These are phyloP conservation scores for Coprinellus micaceus DNA, from an alignment of 768 basidiomycete species.

Conservation along the genomic window DNA sequence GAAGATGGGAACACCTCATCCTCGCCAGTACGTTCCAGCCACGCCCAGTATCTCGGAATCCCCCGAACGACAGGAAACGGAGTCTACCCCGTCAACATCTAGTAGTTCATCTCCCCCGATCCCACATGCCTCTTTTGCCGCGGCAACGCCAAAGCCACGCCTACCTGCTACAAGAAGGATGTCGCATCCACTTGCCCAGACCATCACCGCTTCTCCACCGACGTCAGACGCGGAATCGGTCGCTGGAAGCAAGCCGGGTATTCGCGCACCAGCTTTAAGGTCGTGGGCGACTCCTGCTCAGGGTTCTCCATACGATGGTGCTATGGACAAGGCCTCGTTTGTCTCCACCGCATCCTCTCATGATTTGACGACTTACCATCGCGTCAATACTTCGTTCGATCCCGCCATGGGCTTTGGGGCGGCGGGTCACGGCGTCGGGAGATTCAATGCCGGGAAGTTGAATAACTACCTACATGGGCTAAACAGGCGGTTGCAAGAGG, in stretches of 20 bases:
- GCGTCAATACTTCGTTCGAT: slow-evolving; percentile 87
- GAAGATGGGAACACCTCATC: slow-evolving; percentile 61
- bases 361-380: slow-evolving; percentile 75
- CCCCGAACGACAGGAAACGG: slow-evolving; percentile 23
- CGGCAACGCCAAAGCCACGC: slow-evolving; percentile 61
- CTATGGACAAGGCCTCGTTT: slow-evolving; percentile 60
- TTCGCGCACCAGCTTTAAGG: slow-evolving; percentile 17
- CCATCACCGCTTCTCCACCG: slow-evolving; percentile 35
- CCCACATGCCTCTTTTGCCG: slow-evolving; percentile 54
- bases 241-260: slow-evolving; percentile 10
- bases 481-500: slow-evolving; percentile 79
- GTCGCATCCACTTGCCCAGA: slow-evolving; percentile 68
- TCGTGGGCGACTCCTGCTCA: slow-evolving; percentile 33
- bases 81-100: slow-evolving; percentile 11
- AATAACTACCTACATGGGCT: slow-evolving; percentile 84
- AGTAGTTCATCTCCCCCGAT: slow-evolving; percentile 27
- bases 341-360: slow-evolving; percentile 85
- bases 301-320: slow-evolving; percentile 44
- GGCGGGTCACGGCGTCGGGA: slow-evolving; percentile 62
- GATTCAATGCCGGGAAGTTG: slow-evolving; percentile 82
- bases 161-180: slow-evolving; percentile 34
- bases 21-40: slow-evolving; percentile 32
- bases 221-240: slow-evolving; percentile 34
- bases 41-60: slow-evolving; percentile 30
- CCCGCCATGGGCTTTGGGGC: slow-evolving; percentile 73